These are phyloP conservation scores for Globisporangium nunn DNA, from an alignment of 352 stramenopile genomes.

Conservation along the genomic window DNA sequence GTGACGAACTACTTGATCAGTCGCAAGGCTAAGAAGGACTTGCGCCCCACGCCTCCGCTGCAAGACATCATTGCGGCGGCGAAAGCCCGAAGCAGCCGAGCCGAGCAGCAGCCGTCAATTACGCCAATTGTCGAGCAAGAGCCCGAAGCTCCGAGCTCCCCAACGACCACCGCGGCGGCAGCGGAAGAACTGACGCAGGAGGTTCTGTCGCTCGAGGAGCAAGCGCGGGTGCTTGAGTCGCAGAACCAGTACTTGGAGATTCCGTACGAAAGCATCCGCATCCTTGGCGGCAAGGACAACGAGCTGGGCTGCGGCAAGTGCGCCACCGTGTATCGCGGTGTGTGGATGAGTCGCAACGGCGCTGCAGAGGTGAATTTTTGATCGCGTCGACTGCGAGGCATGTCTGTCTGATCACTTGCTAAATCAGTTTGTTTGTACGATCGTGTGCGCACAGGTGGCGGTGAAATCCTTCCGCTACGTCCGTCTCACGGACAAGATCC, in stretches of 20 bases:
- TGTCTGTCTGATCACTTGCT: background rate
- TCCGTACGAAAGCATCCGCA: slow-evolving; percentile 82
- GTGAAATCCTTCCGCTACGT: slow-evolving; percentile 86
- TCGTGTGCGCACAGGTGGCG: slow-evolving; percentile 34
- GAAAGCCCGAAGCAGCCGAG: slow-evolving; percentile 9
- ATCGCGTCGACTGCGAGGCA: background rate
- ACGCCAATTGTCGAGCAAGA: slow-evolving; percentile 20
- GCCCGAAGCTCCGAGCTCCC: slow-evolving; percentile 32
- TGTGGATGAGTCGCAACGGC: slow-evolving; percentile 83
- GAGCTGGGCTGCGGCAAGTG: slow-evolving; percentile 82
- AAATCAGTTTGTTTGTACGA: background rate
- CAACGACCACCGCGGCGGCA: slow-evolving; percentile 23
- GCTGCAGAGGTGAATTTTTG: slow-evolving; percentile 50
- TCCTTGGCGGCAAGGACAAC: slow-evolving; percentile 82
- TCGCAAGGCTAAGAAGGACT: slow-evolving; percentile 42
- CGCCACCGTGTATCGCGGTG: slow-evolving; percentile 79
- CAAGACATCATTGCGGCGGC: slow-evolving; percentile 15
- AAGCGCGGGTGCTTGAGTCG: slow-evolving; percentile 75
- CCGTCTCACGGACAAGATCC: slow-evolving; percentile 84
- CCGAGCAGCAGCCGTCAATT: slow-evolving; percentile 10
- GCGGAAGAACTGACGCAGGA: slow-evolving; percentile 47
- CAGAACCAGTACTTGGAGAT: slow-evolving; percentile 87
- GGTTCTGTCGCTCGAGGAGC: slow-evolving; percentile 64
- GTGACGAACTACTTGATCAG: slow-evolving; percentile 80
- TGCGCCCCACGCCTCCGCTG: slow-evolving; percentile 11